Evolutionary conservation across 306 rosid genomes (phyloP).

Genomic region (Luffa acutangula): DNA sequence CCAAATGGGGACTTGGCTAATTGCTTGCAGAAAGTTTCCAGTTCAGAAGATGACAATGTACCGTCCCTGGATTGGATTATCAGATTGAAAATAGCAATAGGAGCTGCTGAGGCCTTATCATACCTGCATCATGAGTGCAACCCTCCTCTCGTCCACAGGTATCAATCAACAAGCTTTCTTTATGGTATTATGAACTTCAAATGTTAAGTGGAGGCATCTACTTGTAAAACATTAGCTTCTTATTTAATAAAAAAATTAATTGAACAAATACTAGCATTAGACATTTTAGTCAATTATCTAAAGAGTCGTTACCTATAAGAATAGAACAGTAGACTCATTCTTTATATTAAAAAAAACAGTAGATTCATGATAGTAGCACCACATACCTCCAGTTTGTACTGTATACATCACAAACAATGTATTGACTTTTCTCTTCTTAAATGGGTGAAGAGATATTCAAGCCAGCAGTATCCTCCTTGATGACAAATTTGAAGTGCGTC

Average conservation of each 20-base stretch:
- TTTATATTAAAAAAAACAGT: too few relatives aligned
- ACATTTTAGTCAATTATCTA: background rate
- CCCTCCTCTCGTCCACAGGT: conserved; percentile 95
- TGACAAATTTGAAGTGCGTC: conserved; percentile 92
- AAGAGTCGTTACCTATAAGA: background rate
- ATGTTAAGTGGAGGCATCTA: background rate
- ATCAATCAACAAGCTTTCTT: conserved; percentile 10
- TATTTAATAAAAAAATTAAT: background rate
- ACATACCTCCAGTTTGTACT: background rate
- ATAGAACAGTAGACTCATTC: background rate
- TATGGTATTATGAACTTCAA: background rate
- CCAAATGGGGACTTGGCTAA: conserved; percentile 71
- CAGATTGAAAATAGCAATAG: conserved; percentile 80
- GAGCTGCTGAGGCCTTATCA: conserved; percentile 83
- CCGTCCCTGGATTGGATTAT: conserved; percentile 91
- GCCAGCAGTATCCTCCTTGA: conserved; percentile 97
- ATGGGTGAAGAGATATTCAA: conserved; percentile 62
- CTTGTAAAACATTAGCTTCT: background rate
- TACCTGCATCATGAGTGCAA: conserved; percentile 66
- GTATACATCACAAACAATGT: background rate
- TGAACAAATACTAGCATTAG: background rate
- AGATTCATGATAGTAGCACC: background rate
- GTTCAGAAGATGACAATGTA: conserved; percentile 27
- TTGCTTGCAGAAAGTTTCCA: conserved; percentile 47
- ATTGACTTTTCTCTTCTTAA: conserved; percentile 16